These are phyloP conservation scores for Hypoxylon crocopeplum DNA, from an alignment of 495 filamentous ascomycete genomes.

Conservation along the genomic window DNA sequence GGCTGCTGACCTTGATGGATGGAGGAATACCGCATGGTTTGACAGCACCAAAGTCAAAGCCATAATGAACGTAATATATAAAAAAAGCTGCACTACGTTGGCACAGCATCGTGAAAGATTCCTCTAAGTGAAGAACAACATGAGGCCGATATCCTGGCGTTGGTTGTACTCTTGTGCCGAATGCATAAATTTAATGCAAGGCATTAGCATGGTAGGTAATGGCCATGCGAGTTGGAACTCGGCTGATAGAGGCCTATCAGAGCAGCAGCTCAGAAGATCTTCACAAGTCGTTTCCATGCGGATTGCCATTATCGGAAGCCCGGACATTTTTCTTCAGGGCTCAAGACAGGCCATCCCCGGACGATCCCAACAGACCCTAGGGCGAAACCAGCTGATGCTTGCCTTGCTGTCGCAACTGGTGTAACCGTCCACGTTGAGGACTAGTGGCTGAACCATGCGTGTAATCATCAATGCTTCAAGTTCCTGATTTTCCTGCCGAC, in stretches of 20 bases:
- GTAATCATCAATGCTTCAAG: slow-evolving; percentile 25
- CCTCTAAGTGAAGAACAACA: too few relatives aligned
- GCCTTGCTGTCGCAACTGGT: slow-evolving; percentile 39
- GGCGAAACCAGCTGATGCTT: slow-evolving; percentile 41
- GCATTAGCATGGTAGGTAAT: neutral
- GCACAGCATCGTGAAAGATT: slow-evolving; percentile 19
- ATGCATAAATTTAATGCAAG: slow-evolving; percentile 38
- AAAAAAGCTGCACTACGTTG: slow-evolving; percentile 17
- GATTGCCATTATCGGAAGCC: slow-evolving; percentile 37
- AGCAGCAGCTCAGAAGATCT: slow-evolving; percentile 33
- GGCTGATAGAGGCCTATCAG: slow-evolving; percentile 38
- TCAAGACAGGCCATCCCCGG: slow-evolving; percentile 34
- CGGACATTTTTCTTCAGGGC: slow-evolving; percentile 28
- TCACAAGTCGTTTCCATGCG: slow-evolving; percentile 29
- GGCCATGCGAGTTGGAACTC: slow-evolving; percentile 21
- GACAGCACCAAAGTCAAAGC: neutral
- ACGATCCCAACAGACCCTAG: slow-evolving; percentile 35
- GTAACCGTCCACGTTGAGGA: slow-evolving; percentile 34
- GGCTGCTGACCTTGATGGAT: slow-evolving; percentile 2
- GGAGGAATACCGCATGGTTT: neutral
- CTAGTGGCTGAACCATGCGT: slow-evolving; percentile 19
- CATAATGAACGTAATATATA: neutral
- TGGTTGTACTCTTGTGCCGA: neutral
- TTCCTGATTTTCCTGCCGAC: slow-evolving; percentile 3
- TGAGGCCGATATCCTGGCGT: too few relatives aligned